Conservation (phyloP, 495 filamentous ascomycete genomes). For the Hypoxylon cercidicola region DNA sequence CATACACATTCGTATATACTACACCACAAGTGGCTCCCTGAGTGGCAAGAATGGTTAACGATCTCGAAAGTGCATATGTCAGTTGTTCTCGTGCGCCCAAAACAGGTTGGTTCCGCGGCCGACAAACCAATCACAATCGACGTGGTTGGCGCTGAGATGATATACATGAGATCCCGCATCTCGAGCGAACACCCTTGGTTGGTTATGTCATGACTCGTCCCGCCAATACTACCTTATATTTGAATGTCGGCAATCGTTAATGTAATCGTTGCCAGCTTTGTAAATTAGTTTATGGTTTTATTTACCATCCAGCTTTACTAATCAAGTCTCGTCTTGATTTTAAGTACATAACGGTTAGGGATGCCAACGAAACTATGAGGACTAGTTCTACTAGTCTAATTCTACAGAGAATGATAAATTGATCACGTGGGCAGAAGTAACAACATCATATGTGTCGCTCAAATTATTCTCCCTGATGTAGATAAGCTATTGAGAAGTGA, state of each 20-base stretch:
- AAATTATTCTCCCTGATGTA: too few relatives aligned
- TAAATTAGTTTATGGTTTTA: too few relatives aligned
- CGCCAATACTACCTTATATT: slow-evolving; percentile 18
- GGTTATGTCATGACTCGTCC: slow-evolving; percentile 14
- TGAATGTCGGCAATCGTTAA: slow-evolving; percentile 4
- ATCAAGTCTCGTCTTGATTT: too few relatives aligned
- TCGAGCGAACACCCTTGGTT: slow-evolving; percentile 1
- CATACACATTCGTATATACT: neutral
- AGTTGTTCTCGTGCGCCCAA: slow-evolving; percentile 19
- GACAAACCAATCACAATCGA: slow-evolving; percentile 20
- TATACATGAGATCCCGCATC: slow-evolving; percentile 27
- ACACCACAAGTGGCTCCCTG: slow-evolving; percentile 8
- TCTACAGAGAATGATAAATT: neutral
- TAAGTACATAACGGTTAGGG: too few relatives aligned
- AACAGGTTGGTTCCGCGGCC: slow-evolving; percentile 16
- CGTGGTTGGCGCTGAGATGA: slow-evolving; percentile 14
- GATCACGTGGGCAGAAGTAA: too few relatives aligned
- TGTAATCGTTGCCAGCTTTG: slow-evolving; percentile 3
- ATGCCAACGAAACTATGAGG: too few relatives aligned
- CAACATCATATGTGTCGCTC: too few relatives aligned
- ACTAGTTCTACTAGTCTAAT: too few relatives aligned
- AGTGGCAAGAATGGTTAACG: neutral
- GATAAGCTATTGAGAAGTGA: too few relatives aligned
- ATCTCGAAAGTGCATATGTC: slow-evolving; percentile 18
- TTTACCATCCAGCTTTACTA: too few relatives aligned